Evolutionary conservation across 331 rosid genomes (phyloP).

Genomic region (Quercus lobata): DNA sequence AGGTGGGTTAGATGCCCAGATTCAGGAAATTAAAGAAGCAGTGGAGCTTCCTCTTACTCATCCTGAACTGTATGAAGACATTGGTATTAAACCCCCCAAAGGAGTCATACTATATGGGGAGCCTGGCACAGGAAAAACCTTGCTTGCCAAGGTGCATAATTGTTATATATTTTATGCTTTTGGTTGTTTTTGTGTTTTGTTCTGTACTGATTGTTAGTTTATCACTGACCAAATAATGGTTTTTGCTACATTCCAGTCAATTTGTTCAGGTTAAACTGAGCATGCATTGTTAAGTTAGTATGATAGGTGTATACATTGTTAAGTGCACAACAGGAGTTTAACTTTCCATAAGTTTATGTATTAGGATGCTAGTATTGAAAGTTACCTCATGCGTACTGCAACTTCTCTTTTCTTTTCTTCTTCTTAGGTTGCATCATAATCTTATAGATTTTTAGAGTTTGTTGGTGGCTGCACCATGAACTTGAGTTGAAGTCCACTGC

Average conservation of each 20-base stretch:
- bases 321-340: no score
- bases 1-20: slow-evolving; percentile 65
- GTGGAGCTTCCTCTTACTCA: slow-evolving; percentile 66
- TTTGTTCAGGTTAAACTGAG: not conserved
- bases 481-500: not conserved
- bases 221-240: not conserved
- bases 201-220: not conserved
- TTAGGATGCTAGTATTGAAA: no score
- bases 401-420: no score
- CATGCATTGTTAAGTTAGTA: no score
- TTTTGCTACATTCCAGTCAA: not conserved
- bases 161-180: not conserved
- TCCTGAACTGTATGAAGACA: slow-evolving; percentile 62
- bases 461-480: not conserved
- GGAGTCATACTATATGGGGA: slow-evolving; percentile 60
- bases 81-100: slow-evolving; percentile 68
- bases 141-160: slow-evolving; percentile 50
- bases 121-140: slow-evolving; percentile 68
- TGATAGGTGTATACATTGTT: no score
- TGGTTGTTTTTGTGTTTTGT: not conserved
- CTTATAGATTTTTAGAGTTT: not conserved
- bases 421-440: not conserved
- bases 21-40: slow-evolving; percentile 69
- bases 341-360: no score
- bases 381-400: no score